Percentiles rank a stretch among this genome's conserved stretches.
Conservation (phyloP, 192 early-diverging fungal species). For the Mortierella alpina region DNA sequence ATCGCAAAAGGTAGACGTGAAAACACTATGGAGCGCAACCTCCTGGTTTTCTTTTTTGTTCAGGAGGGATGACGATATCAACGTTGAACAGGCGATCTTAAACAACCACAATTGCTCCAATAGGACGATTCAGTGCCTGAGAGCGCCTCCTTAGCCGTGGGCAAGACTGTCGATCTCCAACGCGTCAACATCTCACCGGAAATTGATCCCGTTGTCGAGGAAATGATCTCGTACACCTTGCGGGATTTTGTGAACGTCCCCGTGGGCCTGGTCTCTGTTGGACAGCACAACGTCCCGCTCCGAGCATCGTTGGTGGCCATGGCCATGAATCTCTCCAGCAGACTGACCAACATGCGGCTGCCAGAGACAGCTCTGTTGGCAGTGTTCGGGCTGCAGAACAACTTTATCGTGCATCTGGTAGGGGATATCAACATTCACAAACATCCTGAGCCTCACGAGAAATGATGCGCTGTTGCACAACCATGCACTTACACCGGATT, state of each 20-base stretch:
- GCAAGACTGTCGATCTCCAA: slow-evolving; percentile 11
- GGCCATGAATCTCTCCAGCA: slow-evolving; percentile 50
- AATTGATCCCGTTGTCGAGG: slow-evolving; percentile 41
- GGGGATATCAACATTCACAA: slow-evolving; percentile 33
- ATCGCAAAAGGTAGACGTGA: slow-evolving; percentile 6
- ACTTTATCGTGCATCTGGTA: slow-evolving; percentile 70
- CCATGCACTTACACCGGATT: background rate
- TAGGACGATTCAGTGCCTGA: background rate
- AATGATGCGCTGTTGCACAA: background rate
- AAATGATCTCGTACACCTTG: slow-evolving; percentile 41
- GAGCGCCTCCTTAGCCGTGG: slow-evolving; percentile 3
- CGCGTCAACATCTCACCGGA: slow-evolving; percentile 26
- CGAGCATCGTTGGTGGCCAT: slow-evolving; percentile 45
- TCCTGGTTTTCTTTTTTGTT: background rate
- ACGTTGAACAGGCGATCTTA: too few relatives aligned
- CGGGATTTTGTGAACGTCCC: slow-evolving; percentile 50
- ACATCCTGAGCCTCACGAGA: background rate
- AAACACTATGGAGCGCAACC: background rate
- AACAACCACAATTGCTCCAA: background rate
- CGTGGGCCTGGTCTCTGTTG: slow-evolving; percentile 33
- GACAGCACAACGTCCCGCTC: slow-evolving; percentile 42
- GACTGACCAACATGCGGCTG: slow-evolving; percentile 43
- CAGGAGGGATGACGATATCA: too few relatives aligned
- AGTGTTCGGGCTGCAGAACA: slow-evolving; percentile 64
- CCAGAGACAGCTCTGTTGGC: slow-evolving; percentile 62